Evolutionary conservation across 352 stramenopile genomes (phyloP), one percentile per base, ranked within the genome.

Genomic region (Stephanocyclus meneghinianus): DNA sequence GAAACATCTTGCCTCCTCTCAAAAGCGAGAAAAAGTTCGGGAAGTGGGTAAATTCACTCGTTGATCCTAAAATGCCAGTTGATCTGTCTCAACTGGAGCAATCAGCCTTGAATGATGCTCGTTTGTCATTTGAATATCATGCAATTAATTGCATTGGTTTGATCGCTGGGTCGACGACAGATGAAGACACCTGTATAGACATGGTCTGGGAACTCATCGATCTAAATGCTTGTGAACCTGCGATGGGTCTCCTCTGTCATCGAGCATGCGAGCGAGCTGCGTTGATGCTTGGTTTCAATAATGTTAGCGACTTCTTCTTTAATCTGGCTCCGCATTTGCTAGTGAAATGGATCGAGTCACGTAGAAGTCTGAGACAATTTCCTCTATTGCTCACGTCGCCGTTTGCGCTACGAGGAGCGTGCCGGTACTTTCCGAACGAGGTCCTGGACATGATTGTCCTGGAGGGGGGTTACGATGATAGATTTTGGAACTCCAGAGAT

Each of bases 141-240:
- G 60, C 80, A n/a, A 74, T 87, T 51, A 40, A 85, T 42, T 85
- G 67, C 55, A 78, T 86, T 45, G 83, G 79, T 21, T 62, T 89
- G 29, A 87, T 89, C n/a, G 80, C 76, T 51, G 83, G 78, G 11
- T 76, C 75, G n/a, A 56, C 71, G 26, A 76, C 71, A 72, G 83
- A 89, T 67, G 18, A 55, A 76, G 11, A 21, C 55, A 37, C 83
- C 64, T 63, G 37, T 15, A 79, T 61, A 51, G 71, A 85, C 45
- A 81, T 83, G 66, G 77, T 89, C 57, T 84, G 79, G 78, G 80
- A 76, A 53, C 70, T 89, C 5, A 56, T 89, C n/a, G 68, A 85
- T 80, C 30, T 89, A 16, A 53, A 79, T 51, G 37, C 42, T 3
- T 65, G 29, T 62, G 63, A 66, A 15, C 83, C 83, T 13, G 2